phyloP scores from a whole-genome alignment of 129 eudicot species.

The Flaveria linearis region DNA sequence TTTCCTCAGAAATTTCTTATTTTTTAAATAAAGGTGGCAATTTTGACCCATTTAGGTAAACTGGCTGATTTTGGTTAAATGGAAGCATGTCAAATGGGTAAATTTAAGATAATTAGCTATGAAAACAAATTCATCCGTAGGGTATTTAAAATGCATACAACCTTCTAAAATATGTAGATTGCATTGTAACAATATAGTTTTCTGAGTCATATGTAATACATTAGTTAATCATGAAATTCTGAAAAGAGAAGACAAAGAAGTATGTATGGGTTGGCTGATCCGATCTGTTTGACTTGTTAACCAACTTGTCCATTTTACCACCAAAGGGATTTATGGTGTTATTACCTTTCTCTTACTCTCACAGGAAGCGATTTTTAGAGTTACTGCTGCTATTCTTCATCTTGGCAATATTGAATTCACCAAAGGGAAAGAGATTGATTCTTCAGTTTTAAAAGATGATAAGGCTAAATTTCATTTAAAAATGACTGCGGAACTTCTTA shows the following conservation, averaged over 20 bases:
- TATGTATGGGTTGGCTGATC: not conserved
- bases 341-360: constrained; percentile 19
- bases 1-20: constrained; percentile 6
- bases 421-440: constrained; percentile 88
- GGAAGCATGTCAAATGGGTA: not conserved
- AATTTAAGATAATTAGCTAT: not conserved
- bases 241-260: not conserved
- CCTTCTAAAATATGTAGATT: not conserved
- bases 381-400: constrained; percentile 97
- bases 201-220: not conserved
- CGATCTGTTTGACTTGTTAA: not conserved
- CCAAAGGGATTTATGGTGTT: constrained; percentile 7
- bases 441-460: constrained; percentile 81
- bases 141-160: not conserved
- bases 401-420: constrained; percentile 92
- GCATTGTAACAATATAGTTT: constrained; percentile 11
- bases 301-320: not conserved
- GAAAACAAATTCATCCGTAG: not conserved
- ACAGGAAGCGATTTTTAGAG: constrained; percentile 99
- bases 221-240: not conserved
- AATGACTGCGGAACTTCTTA: constrained; percentile 84
- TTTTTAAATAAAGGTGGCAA: constrained; percentile 8
- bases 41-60: constrained; percentile 13
- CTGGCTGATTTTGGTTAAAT: not conserved
- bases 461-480: constrained; percentile 90